Base-by-base conservation (phyloP, 768 basidiomycete species). In the Flagelloscypha sp. region DNA sequence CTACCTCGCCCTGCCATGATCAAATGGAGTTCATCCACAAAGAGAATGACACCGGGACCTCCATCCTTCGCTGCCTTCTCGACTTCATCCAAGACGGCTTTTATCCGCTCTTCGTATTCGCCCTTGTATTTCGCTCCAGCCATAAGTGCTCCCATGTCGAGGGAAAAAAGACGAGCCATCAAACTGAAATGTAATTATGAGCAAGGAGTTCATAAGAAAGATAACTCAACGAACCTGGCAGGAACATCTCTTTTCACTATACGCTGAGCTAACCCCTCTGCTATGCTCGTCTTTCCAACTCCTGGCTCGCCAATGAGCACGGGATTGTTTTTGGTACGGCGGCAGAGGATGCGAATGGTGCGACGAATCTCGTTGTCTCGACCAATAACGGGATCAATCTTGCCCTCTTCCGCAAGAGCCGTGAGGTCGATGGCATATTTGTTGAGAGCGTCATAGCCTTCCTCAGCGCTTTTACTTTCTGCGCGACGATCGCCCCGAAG, bases 311-410 rank as follows among this genome's bases (percentile, higher is more conserved):
- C 93, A 47, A 98, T 89, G 17, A 97, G 76, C 25, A 95, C 88
- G n/a, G 94, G 90, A 49, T 94, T 95, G 52, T 92, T 93, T 59
- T 97, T 97, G 2, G 90, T 95, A n/a, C n/a, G n/a, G n/a, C 84
- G 63, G 45, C 85, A 89, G 22, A 92, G 69, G 46, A 90, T 86
- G 28, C 88, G 81, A 36, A 90, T 72, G 25, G 72, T 77, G 29
- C 90, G 75, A 34, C 90, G 74, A 45, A 95, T 92, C 54, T 93
- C 90, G 46, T 90, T 83, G 54, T 94, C 90, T 35, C 89, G 76
- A 7, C 92, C 90, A 38, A 95, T 89, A 19, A 92, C 86, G 3
- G 92, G 92, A 55, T 95, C 92, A n/a, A 94, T 76, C 56, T 93
- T 93, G 10, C 92, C 90, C 53, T 88, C 85, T 53, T 83, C 80